These are phyloP conservation scores for Candida tallmaniae DNA, from an alignment of 805 yeast genomes.

Conservation along the genomic window DNA sequence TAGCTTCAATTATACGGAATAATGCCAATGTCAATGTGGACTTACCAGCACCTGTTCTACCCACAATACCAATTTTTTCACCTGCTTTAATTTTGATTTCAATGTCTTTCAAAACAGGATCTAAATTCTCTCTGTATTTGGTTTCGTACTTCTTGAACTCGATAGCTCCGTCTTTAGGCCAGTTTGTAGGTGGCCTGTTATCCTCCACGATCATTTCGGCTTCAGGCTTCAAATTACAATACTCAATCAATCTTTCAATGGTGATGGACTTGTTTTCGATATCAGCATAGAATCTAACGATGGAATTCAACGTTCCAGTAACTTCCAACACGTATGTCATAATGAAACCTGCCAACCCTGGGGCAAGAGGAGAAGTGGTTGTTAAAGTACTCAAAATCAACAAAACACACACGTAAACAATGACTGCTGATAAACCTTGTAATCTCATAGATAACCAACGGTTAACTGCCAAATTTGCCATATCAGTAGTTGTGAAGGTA, in stretches of 20 bases:
- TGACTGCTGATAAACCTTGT: conserved; percentile 30
- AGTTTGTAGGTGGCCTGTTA: conserved; percentile 37
- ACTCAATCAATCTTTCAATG: conserved; percentile 35
- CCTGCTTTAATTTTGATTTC: conserved; percentile 58
- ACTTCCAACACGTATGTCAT: conserved; percentile 33
- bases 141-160: conserved; percentile 73
- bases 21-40: conserved; percentile 80
- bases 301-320: conserved; percentile 25
- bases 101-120: conserved; percentile 69
- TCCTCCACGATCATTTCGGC: conserved; percentile 39
- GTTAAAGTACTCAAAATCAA: conserved; percentile 23
- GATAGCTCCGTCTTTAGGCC: conserved; percentile 75
- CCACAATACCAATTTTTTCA: conserved; percentile 93
- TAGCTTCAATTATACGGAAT: conserved; percentile 79
- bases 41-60: conserved; percentile 97
- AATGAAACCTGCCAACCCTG: conserved; percentile 35
- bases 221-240: conserved; percentile 37
- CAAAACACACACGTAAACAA: conserved; percentile 26
- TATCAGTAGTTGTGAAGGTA: conserved; percentile 17
- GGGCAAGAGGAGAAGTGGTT: conserved; percentile 19
- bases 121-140: conserved; percentile 77
- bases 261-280: conserved; percentile 31
- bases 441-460: conserved; percentile 38
- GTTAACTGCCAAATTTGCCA: conserved; percentile 19
- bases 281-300: conserved; percentile 32